Percentiles rank a stretch among this genome's conserved stretches.
phyloP scores from a whole-genome alignment of 768 basidiomycete species.

The Boletus rubescentipes region DNA sequence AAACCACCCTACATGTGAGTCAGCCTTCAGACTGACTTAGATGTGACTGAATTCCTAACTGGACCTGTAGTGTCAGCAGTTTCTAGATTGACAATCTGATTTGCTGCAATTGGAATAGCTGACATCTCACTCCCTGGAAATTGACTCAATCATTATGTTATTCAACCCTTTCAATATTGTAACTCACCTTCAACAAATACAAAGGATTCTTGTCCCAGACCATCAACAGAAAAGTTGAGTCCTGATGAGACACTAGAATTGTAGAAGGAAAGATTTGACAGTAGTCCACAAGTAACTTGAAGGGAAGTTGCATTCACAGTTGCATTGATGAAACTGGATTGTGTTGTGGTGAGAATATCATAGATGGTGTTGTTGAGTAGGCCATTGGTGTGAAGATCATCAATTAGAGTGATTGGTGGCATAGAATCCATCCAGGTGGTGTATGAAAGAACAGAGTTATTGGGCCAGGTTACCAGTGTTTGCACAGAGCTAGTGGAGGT shows the following conservation, averaged over 20 bases:
- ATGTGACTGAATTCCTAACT: background rate
- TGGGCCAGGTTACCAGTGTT: constrained; percentile 9
- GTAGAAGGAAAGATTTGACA: constrained; percentile 7
- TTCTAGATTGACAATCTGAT: too few species aligned
- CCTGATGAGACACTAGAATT: background rate
- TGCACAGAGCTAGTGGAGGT: background rate
- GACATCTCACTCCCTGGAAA: background rate
- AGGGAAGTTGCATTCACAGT: constrained; percentile 12
- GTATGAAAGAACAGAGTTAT: background rate
- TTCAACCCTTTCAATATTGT: background rate
- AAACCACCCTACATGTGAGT: background rate
- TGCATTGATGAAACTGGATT: background rate
- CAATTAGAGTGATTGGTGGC: background rate
- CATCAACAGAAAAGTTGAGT: background rate
- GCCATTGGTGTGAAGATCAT: constrained; percentile 1
- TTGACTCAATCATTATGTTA: background rate
- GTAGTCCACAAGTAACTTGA: background rate
- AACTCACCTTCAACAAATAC: background rate
- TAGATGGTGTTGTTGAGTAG: constrained; percentile 12
- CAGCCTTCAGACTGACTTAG: background rate
- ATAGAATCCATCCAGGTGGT: background rate
- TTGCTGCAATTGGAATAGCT: background rate
- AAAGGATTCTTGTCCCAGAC: background rate
- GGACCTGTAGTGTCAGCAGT: background rate
- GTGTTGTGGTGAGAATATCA: background rate